These are phyloP conservation scores for Didymella glomerata DNA, from an alignment of 2,329 filamentous ascomycete genomes.

Conservation along the genomic window DNA sequence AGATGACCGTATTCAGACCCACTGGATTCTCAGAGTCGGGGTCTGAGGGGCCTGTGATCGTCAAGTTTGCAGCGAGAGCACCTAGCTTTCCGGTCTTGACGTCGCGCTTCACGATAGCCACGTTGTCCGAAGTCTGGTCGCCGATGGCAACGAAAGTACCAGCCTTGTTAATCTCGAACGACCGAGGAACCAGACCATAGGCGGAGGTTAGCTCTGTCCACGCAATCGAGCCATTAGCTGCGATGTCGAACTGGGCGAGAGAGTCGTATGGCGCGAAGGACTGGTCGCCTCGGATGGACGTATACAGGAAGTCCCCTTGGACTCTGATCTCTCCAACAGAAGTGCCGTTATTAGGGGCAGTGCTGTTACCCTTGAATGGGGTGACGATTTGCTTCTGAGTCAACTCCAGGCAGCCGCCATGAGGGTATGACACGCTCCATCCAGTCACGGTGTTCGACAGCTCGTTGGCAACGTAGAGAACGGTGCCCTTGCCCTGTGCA, in stretches of 20 bases:
- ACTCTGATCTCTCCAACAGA: conserved; percentile 47
- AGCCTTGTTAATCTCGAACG: conserved; percentile 48
- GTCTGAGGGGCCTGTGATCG: conserved; percentile 26
- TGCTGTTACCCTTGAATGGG: conserved; percentile 43
- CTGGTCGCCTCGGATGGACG: conserved; percentile 49
- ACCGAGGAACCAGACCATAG: conserved; percentile 48
- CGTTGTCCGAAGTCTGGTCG: conserved; percentile 44
- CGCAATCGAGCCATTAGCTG: conserved; percentile 38
- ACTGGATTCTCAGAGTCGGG: conserved; percentile 10
- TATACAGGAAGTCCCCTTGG: conserved; percentile 47
- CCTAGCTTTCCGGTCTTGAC: conserved; percentile 41
- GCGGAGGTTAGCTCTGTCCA: conserved; percentile 45
- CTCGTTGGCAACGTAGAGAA: conserved; percentile 48
- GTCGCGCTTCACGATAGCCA: conserved; percentile 46
- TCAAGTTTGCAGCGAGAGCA: conserved; percentile 36
- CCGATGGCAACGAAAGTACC: conserved; percentile 46
- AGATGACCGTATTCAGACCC: conserved; percentile 19
- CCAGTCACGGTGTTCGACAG: conserved; percentile 45
- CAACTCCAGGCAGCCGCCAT: conserved; percentile 44
- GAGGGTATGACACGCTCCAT: conserved; percentile 45
- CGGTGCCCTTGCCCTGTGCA: conserved; percentile 27
- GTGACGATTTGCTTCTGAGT: conserved; percentile 45
- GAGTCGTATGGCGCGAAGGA: conserved; percentile 48
- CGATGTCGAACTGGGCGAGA: conserved; percentile 48
- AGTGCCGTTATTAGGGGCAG: conserved; percentile 37